A percentile compares a stretch with the other conserved stretches of the same genome.
phyloP scores from a whole-genome alignment of 768 basidiomycete species.

The Mycena vulgaris region DNA sequence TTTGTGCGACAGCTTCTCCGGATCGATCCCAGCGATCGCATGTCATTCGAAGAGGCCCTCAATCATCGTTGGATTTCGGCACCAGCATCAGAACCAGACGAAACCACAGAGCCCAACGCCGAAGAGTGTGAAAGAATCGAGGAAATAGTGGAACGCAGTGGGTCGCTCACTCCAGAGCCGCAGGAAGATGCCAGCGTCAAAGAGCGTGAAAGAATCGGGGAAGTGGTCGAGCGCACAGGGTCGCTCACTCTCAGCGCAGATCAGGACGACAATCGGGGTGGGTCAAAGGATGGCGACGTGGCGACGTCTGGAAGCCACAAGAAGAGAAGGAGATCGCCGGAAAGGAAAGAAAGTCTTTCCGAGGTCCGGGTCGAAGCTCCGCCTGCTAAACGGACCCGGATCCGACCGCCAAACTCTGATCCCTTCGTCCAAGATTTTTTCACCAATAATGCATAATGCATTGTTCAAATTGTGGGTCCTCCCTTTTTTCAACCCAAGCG shows the following conservation, averaged over 20 bases:
- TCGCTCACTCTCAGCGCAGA: neutral
- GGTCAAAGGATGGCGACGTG: neutral
- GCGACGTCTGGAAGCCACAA: no score
- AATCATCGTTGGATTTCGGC: neutral
- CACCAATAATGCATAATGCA: no score
- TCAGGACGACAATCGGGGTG: neutral
- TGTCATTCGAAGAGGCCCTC: conserved; percentile 17
- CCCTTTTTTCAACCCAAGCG: neutral
- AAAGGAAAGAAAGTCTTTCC: no score
- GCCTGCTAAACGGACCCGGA: neutral
- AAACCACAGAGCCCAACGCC: neutral
- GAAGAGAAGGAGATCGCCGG: no score
- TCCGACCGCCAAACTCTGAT: no score
- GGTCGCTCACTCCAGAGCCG: conserved; percentile 2
- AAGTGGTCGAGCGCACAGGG: neutral
- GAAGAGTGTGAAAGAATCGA: neutral
- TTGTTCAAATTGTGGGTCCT: neutral
- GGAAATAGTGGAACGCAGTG: neutral
- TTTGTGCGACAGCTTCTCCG: neutral
- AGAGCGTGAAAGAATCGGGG: neutral
- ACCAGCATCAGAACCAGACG: neutral
- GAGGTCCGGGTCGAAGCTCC: no score
- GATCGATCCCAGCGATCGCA: neutral
- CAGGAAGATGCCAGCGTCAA: neutral
- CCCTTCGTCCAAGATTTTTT: no score